Evolutionary conservation across 441 rosid species (phyloP), one percentile per base, ranked within the genome.

Genomic region (Erodium texanum): DNA sequence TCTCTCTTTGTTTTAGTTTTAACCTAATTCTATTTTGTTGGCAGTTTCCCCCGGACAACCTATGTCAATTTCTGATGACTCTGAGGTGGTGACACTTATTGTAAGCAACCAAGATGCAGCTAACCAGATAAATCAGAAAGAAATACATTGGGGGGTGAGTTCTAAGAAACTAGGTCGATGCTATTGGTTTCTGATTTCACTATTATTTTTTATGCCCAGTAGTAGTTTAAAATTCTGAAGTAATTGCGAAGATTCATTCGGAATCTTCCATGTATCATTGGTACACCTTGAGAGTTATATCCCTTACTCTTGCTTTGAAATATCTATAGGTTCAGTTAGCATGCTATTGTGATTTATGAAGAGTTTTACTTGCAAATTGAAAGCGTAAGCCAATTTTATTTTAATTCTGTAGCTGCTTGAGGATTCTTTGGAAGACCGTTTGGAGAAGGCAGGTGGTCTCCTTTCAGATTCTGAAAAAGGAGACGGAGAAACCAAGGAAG

Each of bases 101-200:
- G 91, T 90, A 64, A 84, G 89, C 74, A 85, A 80, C 69, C 96
- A 87, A 74, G 98, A 87, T 65, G 77, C 82, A 36, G 93, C 96
- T 72, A 80, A 82, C 80, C 85, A 83, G 84, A 77, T 84, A 75
- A 95, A 87, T 75, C 88, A 87, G 75, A 95, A 85, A 78, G 99
- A 95, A 83, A 83, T 95, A 78, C 96, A 81, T 61, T 95, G 96
- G 98, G 99, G 98, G 84, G 97, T 95, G 77, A 73, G 97, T 83
- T 61, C 43, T 19, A 62, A 62, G 54, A 62, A 32, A 58, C 54
- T 62, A 48, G 54, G 15, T 48, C 15, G 54, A 48, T 12, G 54
- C 54, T 48, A 11, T 48, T 15, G 0, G 5, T 48, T 48, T 48
- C 15, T 48, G 18, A 12, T 48, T 3, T 48, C 15, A 48, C 5